Base-by-base conservation (phyloP, 129 eudicot species). In the Flaveria bidentis region DNA sequence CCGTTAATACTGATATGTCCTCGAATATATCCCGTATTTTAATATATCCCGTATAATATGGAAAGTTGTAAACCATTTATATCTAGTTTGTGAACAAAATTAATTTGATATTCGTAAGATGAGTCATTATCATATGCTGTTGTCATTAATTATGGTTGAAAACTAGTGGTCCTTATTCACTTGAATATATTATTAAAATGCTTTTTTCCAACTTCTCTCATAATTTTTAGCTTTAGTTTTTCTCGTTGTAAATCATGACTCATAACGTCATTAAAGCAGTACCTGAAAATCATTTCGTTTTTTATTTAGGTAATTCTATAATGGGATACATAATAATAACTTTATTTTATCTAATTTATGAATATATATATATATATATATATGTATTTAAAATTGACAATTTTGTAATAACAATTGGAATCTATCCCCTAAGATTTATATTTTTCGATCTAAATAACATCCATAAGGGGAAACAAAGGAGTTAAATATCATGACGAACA, bases 141-240 rank as follows among this genome's bases (percentile, higher is more conserved):
- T 12, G 47, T 22, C 9, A 7, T 56, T 28, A 0, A 62, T 62
- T 16, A 46, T 11, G 36, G 11, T 75, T 75, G 17, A 28, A 75
- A 62, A 63, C 9, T 75, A 9, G 72, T 75, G 72, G 79, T 49
- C 63, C 62, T n/a, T 63, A 75, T 75, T 63, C 55, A 75, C 17
- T 46, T 75, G 9, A 45, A 52, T 72, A 36, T 36, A 15, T 53
- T 30, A 69, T 22, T 36, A 26, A 63, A 75, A 63, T 42, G 51
- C 7, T 57, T 14, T 28, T 12, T n/a, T 57, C 7, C 30, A 63
- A 58, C 63, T 49, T 75, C 51, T 10, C 49, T 46, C 46, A 26
- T 33, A 4, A 33, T 9, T 25, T 62, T 46, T 25, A 42, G 7
- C 15, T 61, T 75, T 64, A 28, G 13, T 58, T 57, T 74, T 62